Evolutionary conservation across 257 asterid species (phyloP).

Genomic region (Nyctanthes arbortristis): DNA sequence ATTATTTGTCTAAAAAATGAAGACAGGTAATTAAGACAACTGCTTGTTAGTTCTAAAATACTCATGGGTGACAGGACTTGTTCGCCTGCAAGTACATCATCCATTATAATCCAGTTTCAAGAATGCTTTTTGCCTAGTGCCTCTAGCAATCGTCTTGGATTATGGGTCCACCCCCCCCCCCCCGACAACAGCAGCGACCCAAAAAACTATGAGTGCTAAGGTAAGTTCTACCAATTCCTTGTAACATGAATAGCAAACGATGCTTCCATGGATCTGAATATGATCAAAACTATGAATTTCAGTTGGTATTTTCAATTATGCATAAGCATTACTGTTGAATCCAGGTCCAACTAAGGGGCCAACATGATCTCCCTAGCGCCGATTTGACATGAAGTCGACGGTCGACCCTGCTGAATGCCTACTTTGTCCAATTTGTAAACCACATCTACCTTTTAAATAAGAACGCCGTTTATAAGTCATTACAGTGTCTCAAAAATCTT

Average conservation of each 20-base stretch:
- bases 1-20: too few relatives aligned
- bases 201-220: too few relatives aligned
- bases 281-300: not conserved
- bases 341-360: not conserved
- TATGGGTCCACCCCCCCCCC: too few relatives aligned
- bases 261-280: not conserved
- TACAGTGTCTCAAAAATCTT: too few relatives aligned
- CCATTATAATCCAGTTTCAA: not conserved
- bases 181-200: too few relatives aligned
- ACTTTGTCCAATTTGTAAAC: not conserved
- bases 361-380: too few relatives aligned
- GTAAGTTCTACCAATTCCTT: not conserved
- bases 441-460: too few relatives aligned
- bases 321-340: too few relatives aligned
- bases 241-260: not conserved
- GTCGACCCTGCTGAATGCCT: not conserved
- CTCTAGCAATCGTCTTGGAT: not conserved
- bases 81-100: not conserved
- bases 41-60: not conserved
- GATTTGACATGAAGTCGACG: not conserved
- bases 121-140: not conserved
- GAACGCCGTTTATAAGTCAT: conserved; percentile 42
- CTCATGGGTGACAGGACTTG: not conserved
- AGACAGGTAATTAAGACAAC: not conserved
- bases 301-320: too few relatives aligned